Evolutionary conservation across 140 eudicot species (phyloP), one percentile per base, ranked within the genome.

Genomic region (Bidens hawaiensis): DNA sequence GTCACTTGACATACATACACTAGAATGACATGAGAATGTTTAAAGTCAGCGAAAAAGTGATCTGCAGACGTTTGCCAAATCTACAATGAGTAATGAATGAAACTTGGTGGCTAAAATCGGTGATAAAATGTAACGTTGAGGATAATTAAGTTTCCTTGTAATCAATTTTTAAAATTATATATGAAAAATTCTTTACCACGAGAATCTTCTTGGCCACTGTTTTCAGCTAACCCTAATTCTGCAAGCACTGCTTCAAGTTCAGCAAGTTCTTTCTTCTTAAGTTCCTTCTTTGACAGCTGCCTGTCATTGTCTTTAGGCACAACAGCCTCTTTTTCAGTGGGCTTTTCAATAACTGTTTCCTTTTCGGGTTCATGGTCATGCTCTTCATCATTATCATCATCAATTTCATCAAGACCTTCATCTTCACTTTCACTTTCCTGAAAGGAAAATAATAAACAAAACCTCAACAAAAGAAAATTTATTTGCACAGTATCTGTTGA

Each of bases 351-450:
- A 53, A 72, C 26, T 4, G 81, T 71, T 51, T 74, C 87, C 33
- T 69, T 79, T 36, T 85, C 95, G 28, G 79, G 43, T 74, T 83
- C 95, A 64, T 81, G 87, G 19, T 90, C 95, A 66, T 86, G 87
- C 53, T 85, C 95, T 43, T 87, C 96, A 76, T 83, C 95, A 46
- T 76, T 65, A 8, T 86, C 95, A 54, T 85, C 97, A 69, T 90
- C 87, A 52, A 62, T 77, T 70, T 78, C 86, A 67, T 86, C 61
- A 54, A 54, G 41, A 54, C 41, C 82, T 49, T 86, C 97, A 45
- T 86, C 97, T 79, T 90, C 97, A 69, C 94, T 90, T 70, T 83
- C 97, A 75, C 90, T 90, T 78, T 86, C 94, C 97, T 90, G 47
- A 54, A 54, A 54, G 11, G n/a, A 21, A 13, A 22, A 24, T 14